Evolutionary conservation across 805 yeast genomes (phyloP).

Genomic region (Starmerella sirachaensis): DNA sequence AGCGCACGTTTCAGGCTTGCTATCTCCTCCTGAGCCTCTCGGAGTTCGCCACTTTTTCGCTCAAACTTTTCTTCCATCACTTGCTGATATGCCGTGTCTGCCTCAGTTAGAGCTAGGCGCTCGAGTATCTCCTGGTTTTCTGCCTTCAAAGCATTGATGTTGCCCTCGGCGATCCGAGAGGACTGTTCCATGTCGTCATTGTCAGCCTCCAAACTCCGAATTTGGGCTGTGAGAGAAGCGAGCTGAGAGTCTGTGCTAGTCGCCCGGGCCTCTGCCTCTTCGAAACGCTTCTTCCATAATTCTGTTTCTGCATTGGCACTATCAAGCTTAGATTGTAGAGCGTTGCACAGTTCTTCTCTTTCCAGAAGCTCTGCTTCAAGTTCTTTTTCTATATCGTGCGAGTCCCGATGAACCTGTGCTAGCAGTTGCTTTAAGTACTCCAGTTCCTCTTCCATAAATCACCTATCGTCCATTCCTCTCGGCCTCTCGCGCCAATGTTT

Average conservation of each 20-base stretch:
- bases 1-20: slow-evolving; percentile 13
- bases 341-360: slow-evolving; percentile 25
- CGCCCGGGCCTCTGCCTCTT: background rate
- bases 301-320: slow-evolving; percentile 26
- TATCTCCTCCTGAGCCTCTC: slow-evolving; percentile 29
- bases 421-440: slow-evolving; percentile 34
- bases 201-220: slow-evolving; percentile 34
- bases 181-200: slow-evolving; percentile 37
- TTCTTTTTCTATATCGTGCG: slow-evolving; percentile 36
- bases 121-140: slow-evolving; percentile 32
- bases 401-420: slow-evolving; percentile 34
- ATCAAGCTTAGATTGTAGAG: slow-evolving; percentile 22
- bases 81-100: slow-evolving; percentile 27
- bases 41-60: slow-evolving; percentile 27
- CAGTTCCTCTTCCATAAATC: slow-evolving; percentile 29
- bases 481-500: no score
- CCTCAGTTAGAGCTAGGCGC: slow-evolving; percentile 31
- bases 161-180: slow-evolving; percentile 27
- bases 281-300: slow-evolving; percentile 19
- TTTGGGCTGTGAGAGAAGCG: slow-evolving; percentile 18
- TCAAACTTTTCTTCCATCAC: slow-evolving; percentile 22
- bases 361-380: slow-evolving; percentile 35
- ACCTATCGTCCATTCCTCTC: no score
- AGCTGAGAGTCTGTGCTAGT: background rate
- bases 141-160: slow-evolving; percentile 24